phyloP scores from a whole-genome alignment of 305 asterid genomes.

The Fraxinus albicans region DNA sequence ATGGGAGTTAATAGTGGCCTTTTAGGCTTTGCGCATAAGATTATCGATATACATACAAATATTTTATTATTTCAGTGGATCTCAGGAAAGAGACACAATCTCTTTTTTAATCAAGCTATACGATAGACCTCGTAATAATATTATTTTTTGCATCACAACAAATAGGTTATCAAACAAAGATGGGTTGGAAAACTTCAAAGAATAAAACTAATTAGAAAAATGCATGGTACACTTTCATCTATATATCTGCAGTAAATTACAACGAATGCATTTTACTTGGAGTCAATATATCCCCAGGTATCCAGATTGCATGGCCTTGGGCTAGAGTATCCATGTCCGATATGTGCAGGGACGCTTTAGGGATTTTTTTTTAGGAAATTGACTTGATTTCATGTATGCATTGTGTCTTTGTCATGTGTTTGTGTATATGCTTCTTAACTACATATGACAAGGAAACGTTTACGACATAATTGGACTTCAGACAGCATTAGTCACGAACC shows the following conservation, averaged over 20 bases:
- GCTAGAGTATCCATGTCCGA: not conserved
- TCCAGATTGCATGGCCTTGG: not conserved
- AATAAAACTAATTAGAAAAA: not conserved
- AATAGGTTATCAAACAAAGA: not conserved
- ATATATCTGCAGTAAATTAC: not conserved
- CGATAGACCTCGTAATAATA: not conserved
- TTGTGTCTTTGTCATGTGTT: not conserved
- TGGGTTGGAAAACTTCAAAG: not conserved
- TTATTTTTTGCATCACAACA: not conserved
- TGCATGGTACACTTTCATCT: not conserved
- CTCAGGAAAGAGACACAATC: not conserved
- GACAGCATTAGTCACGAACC: constrained; percentile 13
- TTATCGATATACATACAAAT: not conserved
- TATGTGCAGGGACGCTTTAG: not conserved
- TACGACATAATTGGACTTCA: not conserved
- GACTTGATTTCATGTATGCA: not conserved
- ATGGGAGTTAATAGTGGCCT: not conserved
- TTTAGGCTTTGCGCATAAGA: not conserved
- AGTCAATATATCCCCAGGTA: not conserved
- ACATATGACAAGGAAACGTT: not conserved
- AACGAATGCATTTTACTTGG: not conserved
- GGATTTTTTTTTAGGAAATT: not conserved
- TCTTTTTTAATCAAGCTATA: not conserved
- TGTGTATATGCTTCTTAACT: not conserved
- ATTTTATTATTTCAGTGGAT: not conserved